Base-by-base conservation (phyloP, 345 rosid genomes). In the Gossypium stocksii region DNA sequence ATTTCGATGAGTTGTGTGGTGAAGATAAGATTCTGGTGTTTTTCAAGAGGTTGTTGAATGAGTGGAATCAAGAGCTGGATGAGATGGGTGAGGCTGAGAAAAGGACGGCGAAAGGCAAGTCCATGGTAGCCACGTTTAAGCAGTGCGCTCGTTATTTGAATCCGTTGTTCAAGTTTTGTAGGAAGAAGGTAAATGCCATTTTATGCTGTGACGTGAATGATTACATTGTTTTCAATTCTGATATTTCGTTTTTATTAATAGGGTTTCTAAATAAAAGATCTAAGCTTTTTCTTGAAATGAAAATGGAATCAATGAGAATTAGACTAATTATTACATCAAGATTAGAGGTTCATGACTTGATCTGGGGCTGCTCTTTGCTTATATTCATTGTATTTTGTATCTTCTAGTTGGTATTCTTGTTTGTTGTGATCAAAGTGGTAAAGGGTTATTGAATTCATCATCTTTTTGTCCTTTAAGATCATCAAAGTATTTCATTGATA, bases 1-100 rank as follows among this genome's bases (percentile, higher is more conserved):
- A 95, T 64, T 95, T 95, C 2, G 93, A 90, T 57, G 99, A 95
- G 62, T 76, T 95, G 49, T 91, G 99, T 22, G 96, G 87, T 48
- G 99, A 95, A 72, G 99, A 95, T 71, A 95, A 90, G 86, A 95
- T 95, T 53, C 77, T 95, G 80, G 99, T 93, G 22, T 95, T 91
- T 68, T 95, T 90, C 77, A 95, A 91, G 84, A 91, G 86, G 86
- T 46, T 93, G 75, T 83, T 93, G 96, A 89, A 87, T 81, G 97
- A 95, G 70, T 95, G 99, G 99, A 86, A 91, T 1, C 96, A 95
- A 82, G 99, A 95, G 85, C 82, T 95, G 80, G 85, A 83, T 84
- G 98, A 90, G 56, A 88, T 83, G 90, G 81, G 82, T 20, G 94
- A 90, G 1, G 81, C 87, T 17, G 97, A 90, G 86, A 91, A 91